phyloP scores from a whole-genome alignment of 23 red algal species.

The Agarophyton chilense region DNA sequence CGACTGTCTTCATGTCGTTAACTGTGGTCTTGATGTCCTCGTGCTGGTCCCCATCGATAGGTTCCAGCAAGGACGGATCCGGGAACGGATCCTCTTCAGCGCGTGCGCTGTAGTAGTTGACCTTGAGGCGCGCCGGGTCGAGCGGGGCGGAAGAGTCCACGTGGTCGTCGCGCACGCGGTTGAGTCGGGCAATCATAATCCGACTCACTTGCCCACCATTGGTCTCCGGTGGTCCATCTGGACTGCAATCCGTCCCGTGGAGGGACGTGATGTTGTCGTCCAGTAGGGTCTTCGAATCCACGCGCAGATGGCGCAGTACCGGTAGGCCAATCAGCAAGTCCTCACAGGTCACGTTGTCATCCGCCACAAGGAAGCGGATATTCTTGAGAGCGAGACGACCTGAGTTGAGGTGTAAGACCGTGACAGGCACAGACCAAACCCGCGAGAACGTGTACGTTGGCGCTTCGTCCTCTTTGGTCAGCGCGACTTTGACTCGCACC shows the following conservation, averaged over 20 bases:
- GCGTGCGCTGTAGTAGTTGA: constrained; percentile 24
- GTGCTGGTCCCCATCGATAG: constrained; percentile 3
- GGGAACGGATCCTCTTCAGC: constrained; percentile 42
- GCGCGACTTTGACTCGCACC: not conserved
- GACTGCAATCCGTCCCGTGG: not conserved
- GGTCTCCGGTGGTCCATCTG: not conserved
- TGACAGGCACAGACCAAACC: not conserved
- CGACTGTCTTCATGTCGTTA: not conserved
- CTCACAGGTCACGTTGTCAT: not conserved
- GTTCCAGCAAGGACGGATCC: constrained; percentile 34
- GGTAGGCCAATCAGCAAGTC: constrained; percentile 4
- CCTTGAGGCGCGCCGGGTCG: not conserved
- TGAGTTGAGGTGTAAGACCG: not conserved
- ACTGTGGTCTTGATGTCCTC: constrained; percentile 7
- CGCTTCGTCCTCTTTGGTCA: not conserved
- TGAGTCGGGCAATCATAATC: not conserved
- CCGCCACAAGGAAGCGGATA: not conserved
- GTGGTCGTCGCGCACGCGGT: not conserved
- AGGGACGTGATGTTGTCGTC: not conserved
- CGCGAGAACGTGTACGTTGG: not conserved
- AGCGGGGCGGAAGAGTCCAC: not conserved
- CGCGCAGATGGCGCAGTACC: not conserved
- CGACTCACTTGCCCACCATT: not conserved
- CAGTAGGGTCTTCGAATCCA: not conserved
- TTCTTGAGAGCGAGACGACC: constrained; percentile 1